Evolutionary conservation across 192 early-diverging fungal genomes (phyloP).

Genomic region (Coemansia sp.): DNA sequence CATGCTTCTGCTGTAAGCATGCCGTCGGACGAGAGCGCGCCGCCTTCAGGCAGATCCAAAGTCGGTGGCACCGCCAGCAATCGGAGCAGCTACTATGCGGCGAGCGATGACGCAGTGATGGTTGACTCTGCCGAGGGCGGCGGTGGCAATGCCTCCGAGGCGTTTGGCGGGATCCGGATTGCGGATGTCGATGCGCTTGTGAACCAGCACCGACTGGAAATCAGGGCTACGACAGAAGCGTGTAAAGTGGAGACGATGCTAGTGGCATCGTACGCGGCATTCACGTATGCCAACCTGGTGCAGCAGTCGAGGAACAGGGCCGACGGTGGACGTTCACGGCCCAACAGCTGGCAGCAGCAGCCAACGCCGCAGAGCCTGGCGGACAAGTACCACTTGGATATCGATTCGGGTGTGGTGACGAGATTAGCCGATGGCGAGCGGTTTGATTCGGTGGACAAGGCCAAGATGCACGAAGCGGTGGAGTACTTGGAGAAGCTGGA

Average conservation of each 20-base stretch:
- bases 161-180: slow-evolving; percentile 24
- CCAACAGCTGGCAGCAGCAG: slow-evolving; percentile 41
- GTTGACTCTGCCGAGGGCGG: neutral
- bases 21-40: slow-evolving; percentile 13
- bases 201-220: slow-evolving; percentile 60
- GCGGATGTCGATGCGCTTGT: slow-evolving; percentile 59
- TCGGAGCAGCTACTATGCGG: neutral
- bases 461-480: slow-evolving; percentile 61
- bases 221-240: slow-evolving; percentile 58
- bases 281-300: slow-evolving; percentile 31
- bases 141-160: neutral
- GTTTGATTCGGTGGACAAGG: slow-evolving; percentile 51
- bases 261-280: slow-evolving; percentile 40
- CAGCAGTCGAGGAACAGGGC: slow-evolving; percentile 26
- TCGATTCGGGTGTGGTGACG: slow-evolving; percentile 24
- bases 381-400: slow-evolving; percentile 43
- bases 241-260: slow-evolving; percentile 63
- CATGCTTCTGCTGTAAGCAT: slow-evolving; percentile 16
- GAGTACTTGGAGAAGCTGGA: slow-evolving; percentile 60
- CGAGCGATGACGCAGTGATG: slow-evolving; percentile 10
- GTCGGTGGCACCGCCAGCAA: slow-evolving; percentile 1
- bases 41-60: neutral
- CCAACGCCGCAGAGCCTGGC: slow-evolving; percentile 26
- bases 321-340: slow-evolving; percentile 3
- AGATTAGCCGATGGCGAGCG: slow-evolving; percentile 30